Base-by-base conservation (phyloP, 345 rosid species). In the Salix koriyanagi region DNA sequence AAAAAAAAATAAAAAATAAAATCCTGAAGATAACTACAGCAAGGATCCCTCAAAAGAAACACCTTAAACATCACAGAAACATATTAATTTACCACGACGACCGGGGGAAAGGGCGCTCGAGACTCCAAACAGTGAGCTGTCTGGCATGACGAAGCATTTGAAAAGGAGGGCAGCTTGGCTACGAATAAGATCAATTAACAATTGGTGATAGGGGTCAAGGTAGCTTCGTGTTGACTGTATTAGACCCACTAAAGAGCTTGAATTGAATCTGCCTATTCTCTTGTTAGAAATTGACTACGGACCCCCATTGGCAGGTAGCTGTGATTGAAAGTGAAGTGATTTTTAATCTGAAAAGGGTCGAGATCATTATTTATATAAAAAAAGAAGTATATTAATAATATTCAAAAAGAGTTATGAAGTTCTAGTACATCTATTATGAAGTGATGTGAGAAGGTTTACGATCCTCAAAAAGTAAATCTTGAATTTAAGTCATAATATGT, bases 11-110 rank as follows among this genome's bases (percentile, higher is more conserved):
- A 36, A 36, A 36, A 36, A 36, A 36, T 0, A 36, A 36, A 36
- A 36, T 46, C 18, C 19, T 46, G 52, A 46, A 46, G 18, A 46
- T 13, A 46, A 46, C 18, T 46, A 12, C 52, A 46, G 14, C 19
- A 36, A 60, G 36, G 42, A 12, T 58, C 16, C 71, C 76, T 67
- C 25, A 37, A 82, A 75, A 75, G 77, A 15, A 46, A 71, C 79
- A 67, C 70, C 70, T 44, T 30, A 3, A 26, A 28, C 25, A 2
- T 14, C 32, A 25, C 14, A 52, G 15, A 6, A 15, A 11, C 76
- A 72, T 18, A 28, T 36, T 2, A 78, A 70, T 48, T 46, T 12
- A 46, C 52, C 52, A 14, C 52, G 18, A 46, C 4, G 52, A 14
- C 14, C 52, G 21, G 34, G 18, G 48, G 13, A 42, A 74, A 44